These are phyloP conservation scores for Diplodia seriata DNA, from an alignment of 2,329 filamentous ascomycete genomes.

Conservation along the genomic window DNA sequence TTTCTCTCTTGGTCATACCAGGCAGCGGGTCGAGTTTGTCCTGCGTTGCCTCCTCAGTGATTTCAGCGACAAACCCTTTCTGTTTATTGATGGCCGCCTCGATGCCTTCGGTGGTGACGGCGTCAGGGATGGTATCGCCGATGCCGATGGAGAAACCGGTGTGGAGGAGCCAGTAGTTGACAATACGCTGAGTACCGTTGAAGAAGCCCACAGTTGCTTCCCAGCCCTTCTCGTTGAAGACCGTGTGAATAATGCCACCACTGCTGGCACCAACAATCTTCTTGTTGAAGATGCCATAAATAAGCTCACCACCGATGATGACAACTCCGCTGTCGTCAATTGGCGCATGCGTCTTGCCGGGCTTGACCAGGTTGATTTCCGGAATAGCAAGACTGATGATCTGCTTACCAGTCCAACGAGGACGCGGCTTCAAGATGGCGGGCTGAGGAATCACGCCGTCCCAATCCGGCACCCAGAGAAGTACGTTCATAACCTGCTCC, in stretches of 20 bases:
- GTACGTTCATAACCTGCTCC: slow-evolving; percentile 92
- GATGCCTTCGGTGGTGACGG: slow-evolving; percentile 81
- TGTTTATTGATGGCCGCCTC: slow-evolving; percentile 80
- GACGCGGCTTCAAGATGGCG: slow-evolving; percentile 90
- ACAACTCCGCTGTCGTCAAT: slow-evolving; percentile 78
- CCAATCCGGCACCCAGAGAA: slow-evolving; percentile 98
- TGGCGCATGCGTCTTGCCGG: slow-evolving; percentile 52
- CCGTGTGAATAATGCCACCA: slow-evolving; percentile 92
- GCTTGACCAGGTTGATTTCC: slow-evolving; percentile 69
- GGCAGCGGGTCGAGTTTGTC: slow-evolving; percentile 91
- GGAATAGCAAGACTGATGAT: slow-evolving; percentile 94
- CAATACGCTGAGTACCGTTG: slow-evolving; percentile 91
- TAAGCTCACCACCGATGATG: slow-evolving; percentile 84
- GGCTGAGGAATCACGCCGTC: slow-evolving; percentile 92
- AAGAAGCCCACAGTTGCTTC: slow-evolving; percentile 91
- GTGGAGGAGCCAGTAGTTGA: slow-evolving; percentile 97
- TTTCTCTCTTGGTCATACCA: slow-evolving; percentile 98
- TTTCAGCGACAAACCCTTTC: slow-evolving; percentile 78
- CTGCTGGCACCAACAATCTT: slow-evolving; percentile 90
- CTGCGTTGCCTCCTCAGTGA: slow-evolving; percentile 79
- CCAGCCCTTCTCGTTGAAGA: slow-evolving; percentile 92
- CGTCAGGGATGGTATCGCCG: slow-evolving; percentile 95
- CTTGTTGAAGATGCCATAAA: slow-evolving; percentile 91
- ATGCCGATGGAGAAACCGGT: slow-evolving; percentile 98
- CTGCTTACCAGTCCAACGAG: slow-evolving; percentile 98